phyloP scores from a whole-genome alignment of 441 rosid species.

The Biscutella auriculata region DNA sequence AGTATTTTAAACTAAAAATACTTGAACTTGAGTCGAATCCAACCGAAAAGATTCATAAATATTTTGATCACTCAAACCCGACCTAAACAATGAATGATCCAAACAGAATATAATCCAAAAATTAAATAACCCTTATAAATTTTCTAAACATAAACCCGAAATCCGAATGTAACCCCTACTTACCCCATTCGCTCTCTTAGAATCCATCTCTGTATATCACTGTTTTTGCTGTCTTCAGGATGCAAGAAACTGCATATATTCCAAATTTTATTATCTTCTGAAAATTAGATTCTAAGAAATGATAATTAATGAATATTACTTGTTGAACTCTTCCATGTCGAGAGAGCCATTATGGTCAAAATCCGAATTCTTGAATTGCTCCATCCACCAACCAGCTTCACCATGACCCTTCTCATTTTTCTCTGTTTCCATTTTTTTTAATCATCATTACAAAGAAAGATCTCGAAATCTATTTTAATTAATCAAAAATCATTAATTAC shows the following conservation, averaged over 20 bases:
- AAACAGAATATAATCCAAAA: too few relatives aligned
- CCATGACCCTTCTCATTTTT: conserved; percentile 39
- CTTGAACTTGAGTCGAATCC: too few relatives aligned
- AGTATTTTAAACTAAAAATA: too few relatives aligned
- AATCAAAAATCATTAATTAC: too few relatives aligned
- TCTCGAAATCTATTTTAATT: too few relatives aligned
- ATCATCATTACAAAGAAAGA: not conserved
- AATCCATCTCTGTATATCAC: conserved; percentile 42
- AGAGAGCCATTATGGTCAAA: conserved; percentile 37
- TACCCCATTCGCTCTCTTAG: conserved; percentile 27
- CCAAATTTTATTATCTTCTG: not conserved
- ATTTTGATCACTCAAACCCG: too few relatives aligned
- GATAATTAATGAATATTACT: conserved; percentile 27
- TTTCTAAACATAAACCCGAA: too few relatives aligned
- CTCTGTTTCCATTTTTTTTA: conserved; percentile 20
- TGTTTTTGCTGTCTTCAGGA: conserved; percentile 56
- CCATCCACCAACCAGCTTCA: conserved; percentile 72
- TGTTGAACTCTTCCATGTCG: conserved; percentile 42
- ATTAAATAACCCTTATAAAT: too few relatives aligned
- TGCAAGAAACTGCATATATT: conserved; percentile 48
- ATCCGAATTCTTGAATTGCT: conserved; percentile 46
- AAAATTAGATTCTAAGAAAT: not conserved
- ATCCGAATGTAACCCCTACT: too few relatives aligned
- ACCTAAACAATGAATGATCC: too few relatives aligned
- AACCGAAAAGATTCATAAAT: too few relatives aligned